A percentile compares a stretch with the other conserved stretches of the same genome.
Evolutionary conservation across 1,284 basidiomycete species (phyloP).

Genomic region (Cyathus pygmaeus): DNA sequence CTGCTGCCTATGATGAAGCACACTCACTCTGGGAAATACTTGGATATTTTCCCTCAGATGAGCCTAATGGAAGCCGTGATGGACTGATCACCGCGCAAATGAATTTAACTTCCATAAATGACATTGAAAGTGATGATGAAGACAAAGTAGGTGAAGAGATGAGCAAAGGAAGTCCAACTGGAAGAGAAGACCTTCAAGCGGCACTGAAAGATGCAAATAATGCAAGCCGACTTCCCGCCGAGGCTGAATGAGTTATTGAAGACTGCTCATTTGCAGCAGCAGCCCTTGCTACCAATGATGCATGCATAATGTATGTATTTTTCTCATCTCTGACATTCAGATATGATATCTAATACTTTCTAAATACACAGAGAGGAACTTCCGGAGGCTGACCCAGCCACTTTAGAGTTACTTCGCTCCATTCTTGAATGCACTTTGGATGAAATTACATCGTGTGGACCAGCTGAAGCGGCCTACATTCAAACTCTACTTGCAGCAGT

Average conservation of each 20-base stretch:
- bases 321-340: not conserved
- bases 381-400: not conserved
- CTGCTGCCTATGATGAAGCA: not conserved
- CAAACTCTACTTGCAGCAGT: not conserved
- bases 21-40: not conserved
- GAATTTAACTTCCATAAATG: not conserved
- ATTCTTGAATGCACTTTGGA: not conserved
- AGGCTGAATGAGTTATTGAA: not conserved
- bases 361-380: not conserved
- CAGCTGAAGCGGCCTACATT: not conserved
- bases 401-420: not conserved
- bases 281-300: not conserved
- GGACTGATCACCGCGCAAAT: not conserved
- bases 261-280: not conserved
- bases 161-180: not conserved
- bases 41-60: not conserved
- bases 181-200: not conserved
- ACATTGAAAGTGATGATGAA: not conserved
- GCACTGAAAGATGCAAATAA: not conserved
- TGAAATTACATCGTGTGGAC: not conserved
- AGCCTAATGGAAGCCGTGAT: not conserved
- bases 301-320: not conserved
- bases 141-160: not conserved
- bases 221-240: not conserved
- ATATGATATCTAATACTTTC: not conserved